Evolutionary conservation across 805 yeast genomes (phyloP).

Genomic region (Candida koratica): DNA sequence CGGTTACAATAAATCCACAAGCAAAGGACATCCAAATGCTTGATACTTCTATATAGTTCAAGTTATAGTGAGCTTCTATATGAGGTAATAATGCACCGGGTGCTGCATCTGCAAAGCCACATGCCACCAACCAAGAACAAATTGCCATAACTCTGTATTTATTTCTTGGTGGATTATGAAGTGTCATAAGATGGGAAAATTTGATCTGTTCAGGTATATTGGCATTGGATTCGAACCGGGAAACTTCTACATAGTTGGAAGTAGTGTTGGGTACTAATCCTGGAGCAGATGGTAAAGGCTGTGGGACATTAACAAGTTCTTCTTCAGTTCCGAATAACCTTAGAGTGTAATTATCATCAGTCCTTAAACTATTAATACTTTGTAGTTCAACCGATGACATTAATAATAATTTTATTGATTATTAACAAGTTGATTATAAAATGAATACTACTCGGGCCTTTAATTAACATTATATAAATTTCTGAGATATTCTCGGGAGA

Average conservation of each 20-base stretch:
- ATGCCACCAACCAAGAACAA: slow-evolving; percentile 36
- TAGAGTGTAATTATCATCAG: slow-evolving; percentile 2
- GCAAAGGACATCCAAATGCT: slow-evolving; percentile 57
- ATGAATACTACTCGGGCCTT: too few relatives aligned
- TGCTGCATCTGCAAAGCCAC: slow-evolving; percentile 53
- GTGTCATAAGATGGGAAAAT: slow-evolving; percentile 26
- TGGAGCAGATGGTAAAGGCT: slow-evolving; percentile 9
- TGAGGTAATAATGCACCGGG: slow-evolving; percentile 58
- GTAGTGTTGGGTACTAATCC: slow-evolving; percentile 8
- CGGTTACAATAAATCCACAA: slow-evolving; percentile 48
- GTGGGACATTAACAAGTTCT: slow-evolving; percentile 3
- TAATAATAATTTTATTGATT: too few relatives aligned
- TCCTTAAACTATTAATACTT: slow-evolving; percentile 3
- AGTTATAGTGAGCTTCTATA: slow-evolving; percentile 46
- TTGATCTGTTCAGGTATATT: slow-evolving; percentile 3
- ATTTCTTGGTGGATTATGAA: slow-evolving; percentile 43
- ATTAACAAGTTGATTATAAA: too few relatives aligned
- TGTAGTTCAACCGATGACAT: slow-evolving; percentile 6
- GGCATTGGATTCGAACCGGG: background rate
- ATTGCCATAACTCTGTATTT: slow-evolving; percentile 38
- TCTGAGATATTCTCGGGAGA: slow-evolving; percentile 3
- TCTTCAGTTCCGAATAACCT: slow-evolving; percentile 1
- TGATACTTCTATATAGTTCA: slow-evolving; percentile 51
- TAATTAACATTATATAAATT: background rate
- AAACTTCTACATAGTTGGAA: background rate